Base-by-base conservation (phyloP, 2,329 filamentous ascomycete species). In the Orbilia brochopaga region DNA sequence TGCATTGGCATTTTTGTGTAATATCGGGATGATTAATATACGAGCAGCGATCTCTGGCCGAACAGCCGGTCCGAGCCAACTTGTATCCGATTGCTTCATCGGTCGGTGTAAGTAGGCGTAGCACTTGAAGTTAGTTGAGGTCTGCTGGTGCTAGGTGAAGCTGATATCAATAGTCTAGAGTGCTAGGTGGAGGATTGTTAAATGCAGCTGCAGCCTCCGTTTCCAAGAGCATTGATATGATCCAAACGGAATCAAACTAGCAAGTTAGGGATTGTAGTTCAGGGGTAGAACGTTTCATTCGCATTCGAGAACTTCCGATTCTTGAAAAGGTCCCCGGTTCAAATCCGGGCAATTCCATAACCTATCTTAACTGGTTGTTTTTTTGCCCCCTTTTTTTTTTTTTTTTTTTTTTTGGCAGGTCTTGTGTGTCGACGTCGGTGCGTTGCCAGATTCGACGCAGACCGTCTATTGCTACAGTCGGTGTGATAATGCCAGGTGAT, bases 211-310 rank as follows among this genome's bases (percentile, higher is more conserved):
- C 32, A 37, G n/a, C n/a, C n/a, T n/a, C n/a, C n/a, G n/a, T n/a
- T n/a, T n/a, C n/a, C n/a, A n/a, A n/a, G n/a, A n/a, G n/a, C n/a
- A n/a, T n/a, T n/a, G n/a, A n/a, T n/a, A n/a, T 46, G 60, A 60
- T 13, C 7, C 8, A 48, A 19, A 15, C 17, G 11, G 6, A 11
- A 7, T 19, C 11, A n/a, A n/a, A n/a, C n/a, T n/a, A 15, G 8
- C 37, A 46, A 56, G 37, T 50, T 59, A 59, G 66, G 66, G 66
- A 64, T 64, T 70, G 66, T 70, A 70, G 66, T 70, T 70, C 66
- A 70, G 66, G 59, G 66, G 66, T 70, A 70, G 66, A 70, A 70
- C 66, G 66, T 70, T 70, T 70, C 66, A 64, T 70, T 70, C 66
- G 66, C 66, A 70, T 70, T 59, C 8, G 27, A 8, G 66, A 70